Conservation (phyloP, 495 filamentous ascomycete species). For the Tuber calosporum region DNA sequence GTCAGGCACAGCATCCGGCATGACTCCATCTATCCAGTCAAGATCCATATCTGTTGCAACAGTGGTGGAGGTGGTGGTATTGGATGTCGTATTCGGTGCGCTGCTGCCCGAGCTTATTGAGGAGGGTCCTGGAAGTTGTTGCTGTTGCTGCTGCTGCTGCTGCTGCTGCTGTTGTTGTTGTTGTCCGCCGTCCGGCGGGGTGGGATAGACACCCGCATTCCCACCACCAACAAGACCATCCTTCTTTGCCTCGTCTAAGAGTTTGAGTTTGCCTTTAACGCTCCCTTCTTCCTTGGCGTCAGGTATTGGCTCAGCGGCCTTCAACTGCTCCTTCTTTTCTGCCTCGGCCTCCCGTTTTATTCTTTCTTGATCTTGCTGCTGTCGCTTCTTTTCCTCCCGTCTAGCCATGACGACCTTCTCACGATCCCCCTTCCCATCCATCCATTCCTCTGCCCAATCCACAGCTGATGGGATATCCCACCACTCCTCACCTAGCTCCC, state of each 20-base stretch:
- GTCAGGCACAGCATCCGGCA: constrained; percentile 15
- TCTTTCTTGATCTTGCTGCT: constrained; percentile 10
- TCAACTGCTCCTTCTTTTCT: constrained; percentile 11
- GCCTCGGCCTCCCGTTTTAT: constrained; percentile 16
- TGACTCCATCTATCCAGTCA: constrained; percentile 27
- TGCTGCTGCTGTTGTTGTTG: constrained; percentile 15
- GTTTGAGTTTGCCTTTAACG: constrained; percentile 25
- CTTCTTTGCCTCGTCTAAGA: constrained; percentile 21
- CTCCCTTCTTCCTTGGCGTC: constrained; percentile 27
- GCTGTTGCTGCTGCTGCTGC: constrained; percentile 9
- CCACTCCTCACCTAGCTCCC: constrained; percentile 33
- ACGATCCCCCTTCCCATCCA: constrained; percentile 26
- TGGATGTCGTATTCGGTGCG: constrained; percentile 12
- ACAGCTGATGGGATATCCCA: constrained; percentile 35
- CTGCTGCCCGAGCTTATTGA: constrained; percentile 18
- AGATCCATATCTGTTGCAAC: constrained; percentile 37
- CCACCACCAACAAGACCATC: background rate
- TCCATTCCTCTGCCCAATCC: constrained; percentile 39
- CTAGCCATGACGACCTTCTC: constrained; percentile 22
- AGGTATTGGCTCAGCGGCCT: constrained; percentile 10
- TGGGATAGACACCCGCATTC: constrained; percentile 33
- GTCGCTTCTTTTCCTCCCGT: constrained; percentile 27
- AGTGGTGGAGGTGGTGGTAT: constrained; percentile 10
- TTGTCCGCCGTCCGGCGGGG: constrained; percentile 35
- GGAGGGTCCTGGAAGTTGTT: constrained; percentile 6